Conservation (phyloP, 306 rosid species). For the Hylodesmum podocarpum region DNA sequence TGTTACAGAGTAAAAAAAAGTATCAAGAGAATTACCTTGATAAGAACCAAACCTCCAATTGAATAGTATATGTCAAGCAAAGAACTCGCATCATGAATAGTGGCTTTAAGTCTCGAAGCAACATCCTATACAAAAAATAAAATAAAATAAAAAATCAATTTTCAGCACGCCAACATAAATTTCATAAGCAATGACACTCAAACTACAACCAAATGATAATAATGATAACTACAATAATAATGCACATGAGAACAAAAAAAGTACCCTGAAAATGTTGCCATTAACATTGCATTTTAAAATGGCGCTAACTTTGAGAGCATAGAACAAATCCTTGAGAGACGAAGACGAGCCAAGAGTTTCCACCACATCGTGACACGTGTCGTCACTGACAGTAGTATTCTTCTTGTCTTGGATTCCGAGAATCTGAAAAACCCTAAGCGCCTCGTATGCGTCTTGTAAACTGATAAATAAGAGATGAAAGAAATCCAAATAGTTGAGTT, state of each 20-base stretch:
- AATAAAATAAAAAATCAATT: slow-evolving; percentile 5
- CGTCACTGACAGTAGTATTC: slow-evolving; percentile 39
- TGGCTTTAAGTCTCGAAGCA: slow-evolving; percentile 60
- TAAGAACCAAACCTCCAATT: slow-evolving; percentile 69
- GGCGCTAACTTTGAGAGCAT: slow-evolving; percentile 66
- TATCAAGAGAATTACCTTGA: slow-evolving; percentile 55
- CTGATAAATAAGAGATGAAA: slow-evolving; percentile 45
- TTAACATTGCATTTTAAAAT: slow-evolving; percentile 63
- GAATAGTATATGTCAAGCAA: slow-evolving; percentile 78
- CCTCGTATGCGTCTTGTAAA: slow-evolving; percentile 79
- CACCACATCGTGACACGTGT: slow-evolving; percentile 60
- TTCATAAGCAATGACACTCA: slow-evolving; percentile 24
- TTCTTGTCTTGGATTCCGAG: slow-evolving; percentile 60
- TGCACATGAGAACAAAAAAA: background rate
- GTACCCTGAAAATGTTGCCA: slow-evolving; percentile 60
- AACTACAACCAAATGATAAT: background rate
- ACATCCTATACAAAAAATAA: slow-evolving; percentile 49
- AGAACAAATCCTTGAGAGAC: slow-evolving; percentile 61
- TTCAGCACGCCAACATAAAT: background rate
- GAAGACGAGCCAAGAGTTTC: slow-evolving; percentile 61
- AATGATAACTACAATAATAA: background rate
- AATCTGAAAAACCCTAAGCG: slow-evolving; percentile 66
- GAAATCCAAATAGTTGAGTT: background rate
- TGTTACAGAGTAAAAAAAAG: background rate
- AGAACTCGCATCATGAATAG: slow-evolving; percentile 54